These are phyloP conservation scores for Aspergillus phoenicis DNA, from an alignment of 2,329 filamentous ascomycete genomes.

Conservation along the genomic window DNA sequence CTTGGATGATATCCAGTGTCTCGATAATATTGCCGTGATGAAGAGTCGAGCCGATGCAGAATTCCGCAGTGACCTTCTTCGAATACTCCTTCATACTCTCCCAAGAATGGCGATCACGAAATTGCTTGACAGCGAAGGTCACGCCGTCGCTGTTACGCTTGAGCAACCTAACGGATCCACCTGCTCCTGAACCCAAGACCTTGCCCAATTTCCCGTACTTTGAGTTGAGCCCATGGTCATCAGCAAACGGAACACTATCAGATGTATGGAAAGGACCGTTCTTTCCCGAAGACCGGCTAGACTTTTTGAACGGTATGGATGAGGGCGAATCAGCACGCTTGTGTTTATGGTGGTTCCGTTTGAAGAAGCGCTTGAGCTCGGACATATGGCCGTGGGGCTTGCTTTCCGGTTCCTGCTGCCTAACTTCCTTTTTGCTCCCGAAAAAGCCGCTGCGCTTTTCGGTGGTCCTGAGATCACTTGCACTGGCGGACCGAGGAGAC, in stretches of 20 bases:
- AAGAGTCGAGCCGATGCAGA: constrained; percentile 94
- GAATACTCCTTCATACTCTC: constrained; percentile 94
- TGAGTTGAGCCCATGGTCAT: constrained; percentile 85
- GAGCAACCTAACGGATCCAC: constrained; percentile 91
- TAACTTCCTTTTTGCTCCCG: constrained; percentile 56
- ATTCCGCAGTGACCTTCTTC: constrained; percentile 97
- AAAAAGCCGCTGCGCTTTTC: constrained; percentile 60
- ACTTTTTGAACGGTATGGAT: constrained; percentile 58
- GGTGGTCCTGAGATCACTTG: constrained; percentile 44
- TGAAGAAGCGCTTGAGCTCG: constrained; percentile 96
- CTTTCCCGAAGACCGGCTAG: constrained; percentile 54
- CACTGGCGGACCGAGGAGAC: constrained; percentile 52
- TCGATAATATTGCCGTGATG: constrained; percentile 99
- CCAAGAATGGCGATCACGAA: constrained; percentile 86
- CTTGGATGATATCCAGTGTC: constrained; percentile 92
- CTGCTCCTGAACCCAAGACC: constrained; percentile 89
- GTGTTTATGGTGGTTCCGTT: constrained; percentile 69
- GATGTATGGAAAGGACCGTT: constrained; percentile 57
- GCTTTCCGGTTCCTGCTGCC: constrained; percentile 51
- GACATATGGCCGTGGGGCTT: constrained; percentile 76
- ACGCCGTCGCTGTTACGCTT: constrained; percentile 89
- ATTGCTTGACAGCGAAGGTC: constrained; percentile 97
- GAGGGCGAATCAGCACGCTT: constrained; percentile 65
- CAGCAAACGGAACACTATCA: constrained; percentile 76
- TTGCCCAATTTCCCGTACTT: constrained; percentile 97